A percentile compares a stretch with the other conserved stretches of the same genome.
phyloP scores from a whole-genome alignment of 139 green algal species.

The Chlorella sp. region DNA sequence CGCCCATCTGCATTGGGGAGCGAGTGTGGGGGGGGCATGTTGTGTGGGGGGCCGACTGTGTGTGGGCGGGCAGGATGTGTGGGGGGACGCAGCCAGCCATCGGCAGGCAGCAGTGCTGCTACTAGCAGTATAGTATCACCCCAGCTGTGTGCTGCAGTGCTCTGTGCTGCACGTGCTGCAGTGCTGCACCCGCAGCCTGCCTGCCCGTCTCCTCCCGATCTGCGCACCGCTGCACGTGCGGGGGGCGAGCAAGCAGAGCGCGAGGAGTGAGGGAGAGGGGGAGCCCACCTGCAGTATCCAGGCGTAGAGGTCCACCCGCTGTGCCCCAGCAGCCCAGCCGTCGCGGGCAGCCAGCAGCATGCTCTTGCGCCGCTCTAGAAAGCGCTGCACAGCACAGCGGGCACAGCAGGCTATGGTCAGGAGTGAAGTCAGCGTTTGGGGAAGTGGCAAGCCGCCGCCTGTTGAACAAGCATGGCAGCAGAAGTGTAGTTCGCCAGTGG shows the following conservation, averaged over 20 bases:
- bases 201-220: not conserved
- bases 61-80: no score
- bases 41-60: no score
- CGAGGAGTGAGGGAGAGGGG: no score
- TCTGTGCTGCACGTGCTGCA: no score
- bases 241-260: no score
- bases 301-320: conserved; percentile 15
- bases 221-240: no score
- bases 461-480: not conserved
- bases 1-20: not conserved
- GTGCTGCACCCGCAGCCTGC: not conserved
- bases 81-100: not conserved
- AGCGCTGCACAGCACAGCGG: not conserved
- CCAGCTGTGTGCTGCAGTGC: no score
- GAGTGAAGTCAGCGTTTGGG: not conserved
- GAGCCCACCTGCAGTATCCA: conserved; percentile 10
- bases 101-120: not conserved
- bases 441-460: not conserved
- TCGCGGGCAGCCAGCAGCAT: not conserved
- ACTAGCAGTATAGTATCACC: no score
- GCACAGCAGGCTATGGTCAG: not conserved
- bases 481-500: not conserved
- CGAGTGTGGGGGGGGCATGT: not conserved
- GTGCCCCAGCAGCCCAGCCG: not conserved
- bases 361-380: not conserved